phyloP scores from a whole-genome alignment of 2,329 filamentous ascomycete genomes.

The Diaporthe capsici region DNA sequence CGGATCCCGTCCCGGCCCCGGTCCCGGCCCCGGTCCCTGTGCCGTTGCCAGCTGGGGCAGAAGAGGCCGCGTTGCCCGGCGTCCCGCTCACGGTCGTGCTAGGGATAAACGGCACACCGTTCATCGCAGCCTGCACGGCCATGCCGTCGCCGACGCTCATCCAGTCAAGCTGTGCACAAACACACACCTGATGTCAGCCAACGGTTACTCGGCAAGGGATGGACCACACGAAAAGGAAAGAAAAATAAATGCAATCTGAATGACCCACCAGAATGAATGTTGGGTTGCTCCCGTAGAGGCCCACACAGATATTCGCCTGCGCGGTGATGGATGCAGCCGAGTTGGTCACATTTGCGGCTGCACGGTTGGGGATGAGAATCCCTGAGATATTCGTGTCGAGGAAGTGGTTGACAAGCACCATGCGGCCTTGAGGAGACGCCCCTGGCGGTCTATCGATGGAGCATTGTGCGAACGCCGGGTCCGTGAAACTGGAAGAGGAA shows the following conservation, averaged over 20 bases:
- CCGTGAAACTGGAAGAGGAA: conserved; percentile 58
- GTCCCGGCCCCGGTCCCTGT: neutral
- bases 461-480: conserved; percentile 74
- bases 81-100: conserved; percentile 4
- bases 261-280: conserved; percentile 52
- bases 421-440: conserved; percentile 55
- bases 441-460: conserved; percentile 71
- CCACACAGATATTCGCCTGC: conserved; percentile 53
- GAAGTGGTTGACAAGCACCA: conserved; percentile 74
- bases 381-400: conserved; percentile 62
- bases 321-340: conserved; percentile 63
- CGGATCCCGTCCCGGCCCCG: neutral
- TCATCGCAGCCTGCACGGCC: conserved; percentile 37
- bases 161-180: conserved; percentile 35
- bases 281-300: conserved; percentile 50
- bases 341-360: conserved; percentile 58
- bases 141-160: conserved; percentile 39
- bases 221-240: no score
- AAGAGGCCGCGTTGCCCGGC: neutral
- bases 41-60: neutral
- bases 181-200: neutral
- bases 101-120: conserved; percentile 24
- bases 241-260: no score
- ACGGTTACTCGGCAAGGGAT: neutral
- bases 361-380: conserved; percentile 48